These are phyloP conservation scores for Eucalyptus shirleyi DNA, from an alignment of 345 rosid species.

Conservation along the genomic window DNA sequence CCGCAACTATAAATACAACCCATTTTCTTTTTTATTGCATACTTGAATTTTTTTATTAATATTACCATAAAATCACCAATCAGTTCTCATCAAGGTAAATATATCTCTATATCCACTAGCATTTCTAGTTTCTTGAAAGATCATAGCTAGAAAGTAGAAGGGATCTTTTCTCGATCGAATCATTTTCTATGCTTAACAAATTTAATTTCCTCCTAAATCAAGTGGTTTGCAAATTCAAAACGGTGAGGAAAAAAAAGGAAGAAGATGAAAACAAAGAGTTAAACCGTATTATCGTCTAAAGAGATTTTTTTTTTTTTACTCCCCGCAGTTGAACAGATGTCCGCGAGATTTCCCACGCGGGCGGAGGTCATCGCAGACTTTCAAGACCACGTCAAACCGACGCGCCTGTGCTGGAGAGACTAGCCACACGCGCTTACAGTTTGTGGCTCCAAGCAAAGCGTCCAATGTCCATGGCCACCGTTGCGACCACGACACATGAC, in stretches of 20 bases:
- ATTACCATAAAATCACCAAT: background rate
- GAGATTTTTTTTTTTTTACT: no score
- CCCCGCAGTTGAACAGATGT: background rate
- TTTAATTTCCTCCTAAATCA: background rate
- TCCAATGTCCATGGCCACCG: no score
- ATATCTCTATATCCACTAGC: background rate
- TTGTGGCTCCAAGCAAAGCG: background rate
- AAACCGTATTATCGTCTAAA: background rate
- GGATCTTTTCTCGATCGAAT: background rate
- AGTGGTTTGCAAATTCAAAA: background rate
- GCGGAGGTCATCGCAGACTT: background rate
- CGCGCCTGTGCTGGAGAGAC: background rate
- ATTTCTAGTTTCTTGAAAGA: background rate
- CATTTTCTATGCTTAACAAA: background rate
- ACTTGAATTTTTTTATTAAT: background rate
- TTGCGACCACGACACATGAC: background rate
- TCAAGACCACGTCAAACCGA: background rate
- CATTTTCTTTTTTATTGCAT: background rate
- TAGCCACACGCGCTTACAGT: background rate
- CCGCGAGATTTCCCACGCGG: background rate
- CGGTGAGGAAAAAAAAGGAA: background rate
- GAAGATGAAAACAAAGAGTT: background rate
- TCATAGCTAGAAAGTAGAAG: background rate
- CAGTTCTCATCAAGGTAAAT: rapidly evolving
- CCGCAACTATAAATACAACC: rapidly evolving